Evolutionary conservation across 805 yeast genomes (phyloP).

Genomic region (Saccharomyces cerevisiae): DNA sequence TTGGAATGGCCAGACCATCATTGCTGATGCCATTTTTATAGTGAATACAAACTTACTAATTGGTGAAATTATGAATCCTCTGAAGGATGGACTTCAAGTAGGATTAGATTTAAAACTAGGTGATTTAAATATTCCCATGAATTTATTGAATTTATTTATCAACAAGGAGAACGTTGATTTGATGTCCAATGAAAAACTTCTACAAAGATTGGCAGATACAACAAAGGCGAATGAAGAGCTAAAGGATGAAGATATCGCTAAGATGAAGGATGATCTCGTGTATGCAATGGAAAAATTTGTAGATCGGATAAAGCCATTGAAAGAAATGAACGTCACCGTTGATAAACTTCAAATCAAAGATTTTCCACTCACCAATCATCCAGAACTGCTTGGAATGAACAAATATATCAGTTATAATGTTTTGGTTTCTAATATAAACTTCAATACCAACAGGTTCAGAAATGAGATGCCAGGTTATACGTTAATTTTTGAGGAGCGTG

Average conservation of each 20-base stretch:
- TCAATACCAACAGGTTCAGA: conserved; percentile 24
- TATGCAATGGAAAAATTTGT: conserved; percentile 2
- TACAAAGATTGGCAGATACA: conserved; percentile 2
- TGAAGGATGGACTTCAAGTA: conserved; percentile 5
- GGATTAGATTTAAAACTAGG: conserved; percentile 18
- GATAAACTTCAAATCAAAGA: conserved; percentile 19
- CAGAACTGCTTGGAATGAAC: conserved; percentile 15
- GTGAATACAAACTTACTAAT: conserved; percentile 2
- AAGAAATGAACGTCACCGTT: conserved; percentile 16
- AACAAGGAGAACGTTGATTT: not conserved
- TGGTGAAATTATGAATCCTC: conserved; percentile 2
- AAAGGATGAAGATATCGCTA: conserved; percentile 2
- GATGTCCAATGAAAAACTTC: not conserved
- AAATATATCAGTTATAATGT: conserved; percentile 18
- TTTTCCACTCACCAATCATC: conserved; percentile 17
- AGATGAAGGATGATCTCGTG: conserved; percentile 2
- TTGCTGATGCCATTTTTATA: conserved; percentile 7
- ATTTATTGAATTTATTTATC: not conserved
- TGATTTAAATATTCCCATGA: conserved; percentile 14
- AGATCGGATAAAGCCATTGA: conserved; percentile 6
- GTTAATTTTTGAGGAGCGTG: conserved; percentile 33
- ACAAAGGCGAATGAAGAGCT: not conserved
- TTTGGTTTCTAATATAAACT: conserved; percentile 19
- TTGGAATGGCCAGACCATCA: conserved; percentile 5
- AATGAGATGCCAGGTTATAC: conserved; percentile 41